Evolutionary conservation across 192 early-diverging fungal genomes (phyloP).

Genomic region (Backusella tarrabulga): DNA sequence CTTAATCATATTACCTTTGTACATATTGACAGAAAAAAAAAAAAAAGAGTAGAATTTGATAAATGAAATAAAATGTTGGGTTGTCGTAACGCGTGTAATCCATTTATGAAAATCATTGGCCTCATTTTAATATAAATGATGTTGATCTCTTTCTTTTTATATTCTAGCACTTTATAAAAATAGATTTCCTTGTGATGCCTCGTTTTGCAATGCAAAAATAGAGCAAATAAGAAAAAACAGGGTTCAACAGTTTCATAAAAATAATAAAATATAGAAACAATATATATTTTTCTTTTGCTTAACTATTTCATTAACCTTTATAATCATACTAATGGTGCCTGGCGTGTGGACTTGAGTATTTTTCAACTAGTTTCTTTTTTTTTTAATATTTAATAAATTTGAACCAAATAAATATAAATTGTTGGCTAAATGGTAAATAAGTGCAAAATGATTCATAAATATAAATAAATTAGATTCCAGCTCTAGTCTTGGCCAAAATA

Average conservation of each 20-base stretch:
- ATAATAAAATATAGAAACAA: not conserved
- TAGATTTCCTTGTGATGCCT: not conserved
- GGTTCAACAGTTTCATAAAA: not conserved
- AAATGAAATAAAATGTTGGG: not conserved
- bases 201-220: not conserved
- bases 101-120: not conserved
- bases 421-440: no score
- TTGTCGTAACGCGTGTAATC: not conserved
- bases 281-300: not conserved
- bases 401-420: not conserved
- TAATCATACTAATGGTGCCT: not conserved
- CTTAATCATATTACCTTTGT: not conserved
- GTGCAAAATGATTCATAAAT: not conserved
- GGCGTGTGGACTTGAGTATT: not conserved
- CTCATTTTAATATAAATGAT: not conserved
- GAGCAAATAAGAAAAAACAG: not conserved
- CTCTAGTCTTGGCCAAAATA: not conserved
- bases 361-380: not conserved
- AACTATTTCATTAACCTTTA: not conserved
- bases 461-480: not conserved
- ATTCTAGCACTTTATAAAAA: not conserved
- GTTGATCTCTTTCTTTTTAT: not conserved
- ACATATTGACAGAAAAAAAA: not conserved
- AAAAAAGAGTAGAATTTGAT: not conserved
- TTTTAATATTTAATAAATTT: not conserved